phyloP scores from a whole-genome alignment of 1,284 basidiomycete species.

The Puccinia triticina region DNA sequence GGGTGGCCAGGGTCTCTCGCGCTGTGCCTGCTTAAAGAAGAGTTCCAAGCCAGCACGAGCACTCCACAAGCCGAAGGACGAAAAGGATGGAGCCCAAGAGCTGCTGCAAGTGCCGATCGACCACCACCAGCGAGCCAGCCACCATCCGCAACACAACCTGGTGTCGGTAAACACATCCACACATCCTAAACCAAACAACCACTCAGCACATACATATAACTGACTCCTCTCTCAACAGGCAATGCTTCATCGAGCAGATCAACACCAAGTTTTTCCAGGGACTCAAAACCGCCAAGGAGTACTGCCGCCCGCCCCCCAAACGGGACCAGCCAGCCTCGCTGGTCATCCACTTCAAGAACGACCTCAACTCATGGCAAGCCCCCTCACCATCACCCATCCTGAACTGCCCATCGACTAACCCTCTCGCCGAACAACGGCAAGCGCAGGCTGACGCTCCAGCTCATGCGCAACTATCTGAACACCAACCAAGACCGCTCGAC shows the following conservation, averaged over 20 bases:
- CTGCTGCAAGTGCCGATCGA: conserved; percentile 41
- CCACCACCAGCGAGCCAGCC: background rate
- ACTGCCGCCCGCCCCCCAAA: conserved; percentile 35
- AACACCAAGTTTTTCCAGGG: conserved; percentile 34
- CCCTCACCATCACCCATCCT: background rate
- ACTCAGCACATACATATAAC: no score
- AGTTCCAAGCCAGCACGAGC: no score
- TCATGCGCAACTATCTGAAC: conserved; percentile 28
- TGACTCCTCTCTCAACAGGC: background rate
- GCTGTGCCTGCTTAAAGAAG: no score
- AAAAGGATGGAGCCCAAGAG: background rate
- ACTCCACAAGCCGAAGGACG: no score
- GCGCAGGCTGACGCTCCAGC: conserved; percentile 20
- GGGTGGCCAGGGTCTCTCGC: no score
- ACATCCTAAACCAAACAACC: background rate
- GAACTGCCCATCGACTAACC: background rate
- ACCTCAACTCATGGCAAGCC: conserved; percentile 24
- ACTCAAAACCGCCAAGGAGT: conserved; percentile 37
- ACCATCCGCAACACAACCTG: conserved; percentile 33
- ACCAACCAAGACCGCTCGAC: conserved; percentile 42
- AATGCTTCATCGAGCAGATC: conserved; percentile 39
- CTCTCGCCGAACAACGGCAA: background rate
- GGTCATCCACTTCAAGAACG: conserved; percentile 30
- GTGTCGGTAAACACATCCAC: conserved; percentile 35
- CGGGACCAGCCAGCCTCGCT: conserved; percentile 16